Evolutionary conservation across 441 rosid species (phyloP).

Genomic region (Melastoma candidum): DNA sequence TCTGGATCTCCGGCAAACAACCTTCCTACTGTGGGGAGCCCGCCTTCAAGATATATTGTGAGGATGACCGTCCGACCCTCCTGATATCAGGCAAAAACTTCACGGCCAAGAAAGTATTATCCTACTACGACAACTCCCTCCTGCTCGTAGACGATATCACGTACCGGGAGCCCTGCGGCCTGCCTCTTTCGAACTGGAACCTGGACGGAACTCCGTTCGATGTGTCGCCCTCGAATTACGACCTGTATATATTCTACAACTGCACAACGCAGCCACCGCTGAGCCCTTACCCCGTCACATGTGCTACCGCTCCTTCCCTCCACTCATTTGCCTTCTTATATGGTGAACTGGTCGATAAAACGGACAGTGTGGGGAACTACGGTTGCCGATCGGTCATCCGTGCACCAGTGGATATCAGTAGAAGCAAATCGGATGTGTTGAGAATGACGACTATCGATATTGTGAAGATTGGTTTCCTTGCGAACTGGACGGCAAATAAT

Average conservation of each 20-base stretch:
- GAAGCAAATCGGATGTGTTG: accelerated
- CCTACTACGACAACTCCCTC: too few relatives aligned
- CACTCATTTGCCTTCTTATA: background rate
- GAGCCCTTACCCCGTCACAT: background rate
- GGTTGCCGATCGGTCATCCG: background rate
- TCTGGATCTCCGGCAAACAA: too few relatives aligned
- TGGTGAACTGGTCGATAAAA: too few relatives aligned
- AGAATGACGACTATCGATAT: background rate
- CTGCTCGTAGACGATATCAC: too few relatives aligned
- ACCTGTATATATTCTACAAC: background rate
- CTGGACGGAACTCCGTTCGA: background rate
- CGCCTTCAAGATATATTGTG: too few relatives aligned
- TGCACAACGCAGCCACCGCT: background rate
- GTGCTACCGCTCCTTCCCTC: background rate
- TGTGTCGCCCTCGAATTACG: accelerated
- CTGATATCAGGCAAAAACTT: too few relatives aligned
- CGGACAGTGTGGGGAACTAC: background rate
- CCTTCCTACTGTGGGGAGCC: too few relatives aligned
- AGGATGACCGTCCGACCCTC: too few relatives aligned
- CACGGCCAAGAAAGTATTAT: too few relatives aligned
- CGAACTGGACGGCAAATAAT: background rate
- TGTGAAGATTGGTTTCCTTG: background rate
- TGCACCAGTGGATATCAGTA: background rate
- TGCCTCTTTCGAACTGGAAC: accelerated
- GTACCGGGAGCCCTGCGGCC: background rate